Conservation (phyloP, 2,329 filamentous ascomycete species). For the Aspergillus neoniger region DNA sequence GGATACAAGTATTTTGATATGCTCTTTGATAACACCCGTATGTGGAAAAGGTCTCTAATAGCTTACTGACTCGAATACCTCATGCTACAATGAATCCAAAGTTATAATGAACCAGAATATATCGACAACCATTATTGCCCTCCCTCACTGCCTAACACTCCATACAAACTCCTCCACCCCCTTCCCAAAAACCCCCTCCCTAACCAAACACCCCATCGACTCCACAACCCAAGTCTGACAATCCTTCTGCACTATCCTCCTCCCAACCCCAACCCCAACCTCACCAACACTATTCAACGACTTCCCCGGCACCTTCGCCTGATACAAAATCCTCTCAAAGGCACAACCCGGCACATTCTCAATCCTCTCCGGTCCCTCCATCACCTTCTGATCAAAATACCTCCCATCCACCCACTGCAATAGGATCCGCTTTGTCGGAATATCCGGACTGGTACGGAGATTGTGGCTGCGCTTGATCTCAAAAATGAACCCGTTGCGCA, state of each 20-base stretch:
- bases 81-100: too few species aligned
- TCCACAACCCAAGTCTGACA: conserved; percentile 44
- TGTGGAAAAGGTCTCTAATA: too few species aligned
- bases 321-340: conserved; percentile 29
- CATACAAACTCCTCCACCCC: conserved; percentile 29
- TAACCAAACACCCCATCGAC: conserved; percentile 32
- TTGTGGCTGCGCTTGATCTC: conserved; percentile 34
- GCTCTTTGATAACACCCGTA: too few species aligned
- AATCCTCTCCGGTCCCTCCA: conserved; percentile 16
- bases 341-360: conserved; percentile 27
- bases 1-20: too few species aligned
- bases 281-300: conserved; percentile 16
- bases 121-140: not conserved
- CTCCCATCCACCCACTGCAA: conserved; percentile 34
- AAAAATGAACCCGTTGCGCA: conserved; percentile 34
- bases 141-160: conserved; percentile 25
- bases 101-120: too few species aligned
- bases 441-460: conserved; percentile 12
- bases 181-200: conserved; percentile 28
- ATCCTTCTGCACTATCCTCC: conserved; percentile 32
- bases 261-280: not conserved
- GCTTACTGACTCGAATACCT: too few species aligned
- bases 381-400: conserved; percentile 32
- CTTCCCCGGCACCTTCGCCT: conserved; percentile 17
- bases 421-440: conserved; percentile 27